A percentile compares a stretch with the other conserved stretches of the same genome.
phyloP scores from a whole-genome alignment of 345 rosid genomes.

The Excoecaria cochinchinensis region DNA sequence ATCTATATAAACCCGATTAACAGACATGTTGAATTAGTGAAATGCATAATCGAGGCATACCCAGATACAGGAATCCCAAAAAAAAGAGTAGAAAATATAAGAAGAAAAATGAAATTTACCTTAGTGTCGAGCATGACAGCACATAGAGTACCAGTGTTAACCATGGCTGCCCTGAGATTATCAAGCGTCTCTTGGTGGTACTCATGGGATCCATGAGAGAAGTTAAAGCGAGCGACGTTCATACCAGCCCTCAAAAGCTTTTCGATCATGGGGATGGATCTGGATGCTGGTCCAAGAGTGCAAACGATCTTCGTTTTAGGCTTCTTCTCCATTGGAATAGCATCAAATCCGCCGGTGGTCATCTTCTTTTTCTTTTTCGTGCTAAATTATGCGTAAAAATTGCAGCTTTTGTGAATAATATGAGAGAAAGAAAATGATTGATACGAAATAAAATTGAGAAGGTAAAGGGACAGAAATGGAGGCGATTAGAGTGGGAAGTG shows the following conservation, averaged over 20 bases:
- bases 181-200: slow-evolving; percentile 94
- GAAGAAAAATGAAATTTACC: slow-evolving; percentile 26
- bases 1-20: neutral
- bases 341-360: neutral
- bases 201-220: slow-evolving; percentile 93
- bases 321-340: slow-evolving; percentile 33
- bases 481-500: neutral
- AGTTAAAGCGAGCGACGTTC: slow-evolving; percentile 54
- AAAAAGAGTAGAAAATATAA: neutral
- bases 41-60: no score
- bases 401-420: no score
- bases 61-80: neutral
- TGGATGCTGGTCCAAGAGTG: slow-evolving; percentile 86
- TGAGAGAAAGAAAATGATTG: no score
- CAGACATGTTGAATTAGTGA: no score
- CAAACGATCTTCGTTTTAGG: slow-evolving; percentile 96
- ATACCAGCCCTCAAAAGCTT: slow-evolving; percentile 87
- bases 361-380: neutral
- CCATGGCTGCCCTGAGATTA: slow-evolving; percentile 80
- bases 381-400: no score
- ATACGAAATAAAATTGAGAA: no score
- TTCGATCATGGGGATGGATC: slow-evolving; percentile 79
- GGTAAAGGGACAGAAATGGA: no score
- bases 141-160: slow-evolving; percentile 81
- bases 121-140: slow-evolving; percentile 99